phyloP scores from a whole-genome alignment of 768 basidiomycete genomes.

The Termitomyces sp. region DNA sequence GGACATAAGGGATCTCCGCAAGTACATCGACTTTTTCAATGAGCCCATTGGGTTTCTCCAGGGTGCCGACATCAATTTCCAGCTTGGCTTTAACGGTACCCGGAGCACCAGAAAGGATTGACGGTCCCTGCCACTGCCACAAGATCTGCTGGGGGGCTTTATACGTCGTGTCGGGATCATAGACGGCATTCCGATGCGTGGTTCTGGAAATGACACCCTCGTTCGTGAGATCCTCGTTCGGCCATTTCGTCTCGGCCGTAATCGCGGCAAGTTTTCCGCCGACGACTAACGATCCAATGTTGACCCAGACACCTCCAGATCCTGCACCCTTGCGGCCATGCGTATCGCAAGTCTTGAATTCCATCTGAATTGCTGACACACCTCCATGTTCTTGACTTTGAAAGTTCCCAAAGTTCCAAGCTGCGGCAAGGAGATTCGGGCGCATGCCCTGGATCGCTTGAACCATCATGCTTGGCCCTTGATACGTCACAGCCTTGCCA shows the following conservation, averaged over 20 bases:
- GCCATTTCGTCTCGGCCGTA: constrained; percentile 77
- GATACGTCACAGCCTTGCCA: constrained; percentile 50
- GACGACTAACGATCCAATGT: constrained; percentile 80
- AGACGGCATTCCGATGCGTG: constrained; percentile 50
- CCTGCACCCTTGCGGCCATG: constrained; percentile 78
- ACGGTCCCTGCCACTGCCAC: constrained; percentile 77
- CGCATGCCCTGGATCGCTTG: constrained; percentile 99
- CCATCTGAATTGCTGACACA: constrained; percentile 91
- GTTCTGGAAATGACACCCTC: constrained; percentile 57
- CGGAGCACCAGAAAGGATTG: constrained; percentile 44
- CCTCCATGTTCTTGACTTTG: constrained; percentile 68
- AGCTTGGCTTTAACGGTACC: constrained; percentile 55
- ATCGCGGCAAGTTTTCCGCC: constrained; percentile 72
- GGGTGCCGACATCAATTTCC: constrained; percentile 50
- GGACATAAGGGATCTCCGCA: constrained; percentile 78
- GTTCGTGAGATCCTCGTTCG: constrained; percentile 47
- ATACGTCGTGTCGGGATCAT: constrained; percentile 83
- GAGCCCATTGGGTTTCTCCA: constrained; percentile 61
- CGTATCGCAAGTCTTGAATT: constrained; percentile 78
- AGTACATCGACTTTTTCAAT: constrained; percentile 94
- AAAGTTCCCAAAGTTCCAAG: constrained; percentile 97
- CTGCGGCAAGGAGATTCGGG: constrained; percentile 84
- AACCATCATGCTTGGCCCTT: constrained; percentile 80
- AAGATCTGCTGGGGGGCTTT: constrained; percentile 58
- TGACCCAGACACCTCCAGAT: constrained; percentile 80